Evolutionary conservation across 2,329 filamentous ascomycete genomes (phyloP), one percentile per base, ranked within the genome.

Genomic region (Stachybotrys chlorohalonatus): DNA sequence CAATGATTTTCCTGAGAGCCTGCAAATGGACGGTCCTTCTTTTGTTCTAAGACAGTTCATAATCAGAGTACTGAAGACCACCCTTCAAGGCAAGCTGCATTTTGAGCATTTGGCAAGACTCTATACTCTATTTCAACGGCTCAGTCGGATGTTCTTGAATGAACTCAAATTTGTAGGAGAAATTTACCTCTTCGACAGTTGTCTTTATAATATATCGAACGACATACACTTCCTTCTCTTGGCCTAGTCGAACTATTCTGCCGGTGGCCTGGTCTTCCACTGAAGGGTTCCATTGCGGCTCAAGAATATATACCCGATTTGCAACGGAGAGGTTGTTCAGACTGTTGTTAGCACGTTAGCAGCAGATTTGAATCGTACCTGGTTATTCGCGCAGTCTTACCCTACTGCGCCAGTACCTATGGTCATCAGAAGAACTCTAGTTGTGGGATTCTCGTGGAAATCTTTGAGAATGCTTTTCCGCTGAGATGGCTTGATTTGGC

Each of bases 201-300:
- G 64, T 53, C 15, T 71, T 62, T 6, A 77, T 68, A 0, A 75
- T 63, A 51, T 78, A 79, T 39, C 73, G 68, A 6, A 66, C 71
- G 1, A 78, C 68, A 3, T 61, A 55, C 0, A 79, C 75, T 8
- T 67, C 47, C 17, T 69, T 54, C 4, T 62, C 59, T 56, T 79
- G 76, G 0, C 75, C 74, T 7, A 79, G 61, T 0, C 76, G 68
- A 7, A 76, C 58, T 0, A 72, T 73, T 7, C 76, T 68, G 8
- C 68, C 74, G 16, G 79, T 70, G 0, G 76, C 77, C 57, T 80
- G 76, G 45, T 70, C 71, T 55, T 79, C 77, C 0, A 76, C 69
- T 7, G 68, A 72, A 0, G 75, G 75, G 52, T 79, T 79, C 76
- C 76, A 79, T 30, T 79, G 77, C 0, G 75, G 75, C 56, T 80